phyloP scores from a whole-genome alignment of 2,329 filamentous ascomycete genomes.

The Curvularia sp. region DNA sequence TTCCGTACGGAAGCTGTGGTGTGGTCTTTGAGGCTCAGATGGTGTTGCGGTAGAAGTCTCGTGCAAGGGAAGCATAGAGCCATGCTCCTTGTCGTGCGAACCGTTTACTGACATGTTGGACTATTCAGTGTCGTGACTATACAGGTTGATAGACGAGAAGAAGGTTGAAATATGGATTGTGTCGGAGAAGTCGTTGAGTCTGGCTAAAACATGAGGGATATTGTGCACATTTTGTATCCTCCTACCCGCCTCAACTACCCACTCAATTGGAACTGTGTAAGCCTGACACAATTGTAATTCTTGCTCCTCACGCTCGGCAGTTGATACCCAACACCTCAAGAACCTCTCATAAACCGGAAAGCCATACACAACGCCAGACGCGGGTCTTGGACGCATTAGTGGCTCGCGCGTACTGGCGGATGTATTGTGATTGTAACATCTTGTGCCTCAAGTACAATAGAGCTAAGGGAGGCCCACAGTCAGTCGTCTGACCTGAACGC shows the following conservation, averaged over 20 bases:
- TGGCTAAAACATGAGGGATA: neutral
- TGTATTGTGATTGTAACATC: conserved; percentile 6
- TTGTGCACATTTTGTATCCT: neutral
- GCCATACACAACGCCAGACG: conserved; percentile 2
- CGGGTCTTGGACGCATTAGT: conserved; percentile 3
- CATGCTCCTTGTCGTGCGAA: conserved; percentile 8
- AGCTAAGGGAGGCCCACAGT: conserved; percentile 1
- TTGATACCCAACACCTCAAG: neutral
- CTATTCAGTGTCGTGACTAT: neutral
- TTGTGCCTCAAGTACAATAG: neutral
- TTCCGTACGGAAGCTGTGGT: conserved; percentile 27
- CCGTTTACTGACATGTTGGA: conserved; percentile 20
- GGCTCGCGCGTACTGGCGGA: conserved; percentile 4
- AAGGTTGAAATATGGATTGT: neutral
- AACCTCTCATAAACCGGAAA: conserved; percentile 5
- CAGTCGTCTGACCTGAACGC: conserved; percentile 6
- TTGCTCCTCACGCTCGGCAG: neutral
- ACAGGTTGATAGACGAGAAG: neutral
- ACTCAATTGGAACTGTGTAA: neutral
- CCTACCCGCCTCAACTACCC: conserved; percentile 5
- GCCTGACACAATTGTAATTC: conserved; percentile 5
- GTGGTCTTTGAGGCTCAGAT: conserved; percentile 5
- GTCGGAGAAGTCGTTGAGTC: neutral
- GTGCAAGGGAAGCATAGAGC: conserved; percentile 22
- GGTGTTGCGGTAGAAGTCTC: conserved; percentile 19